Percentiles rank a stretch among this genome's conserved stretches.
These are phyloP conservation scores for Globisporangium alternatum DNA, from an alignment of 352 stramenopile species.

Conservation along the genomic window DNA sequence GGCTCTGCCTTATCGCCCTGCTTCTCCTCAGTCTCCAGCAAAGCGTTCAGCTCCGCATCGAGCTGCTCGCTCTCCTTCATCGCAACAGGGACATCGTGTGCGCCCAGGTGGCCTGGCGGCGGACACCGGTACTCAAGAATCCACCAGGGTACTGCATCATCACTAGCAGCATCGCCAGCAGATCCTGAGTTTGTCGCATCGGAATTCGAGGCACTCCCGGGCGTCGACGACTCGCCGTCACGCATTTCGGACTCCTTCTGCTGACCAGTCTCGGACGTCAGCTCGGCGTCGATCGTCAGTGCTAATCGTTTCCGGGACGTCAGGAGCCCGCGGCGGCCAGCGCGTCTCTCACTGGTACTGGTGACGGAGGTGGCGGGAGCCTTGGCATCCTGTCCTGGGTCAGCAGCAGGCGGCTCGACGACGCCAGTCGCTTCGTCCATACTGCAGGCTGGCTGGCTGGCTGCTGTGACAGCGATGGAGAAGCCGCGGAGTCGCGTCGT, in stretches of 20 bases:
- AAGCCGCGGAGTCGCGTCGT: conserved; percentile 3
- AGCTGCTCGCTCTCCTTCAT: conserved; percentile 14
- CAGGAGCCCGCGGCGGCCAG: conserved; percentile 9
- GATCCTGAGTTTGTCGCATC: background rate
- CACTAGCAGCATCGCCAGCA: background rate
- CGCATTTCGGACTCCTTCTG: conserved; percentile 10
- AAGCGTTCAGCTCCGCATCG: background rate
- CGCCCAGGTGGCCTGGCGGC: conserved; percentile 46
- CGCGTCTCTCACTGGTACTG: background rate
- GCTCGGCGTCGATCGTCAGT: conserved; percentile 19
- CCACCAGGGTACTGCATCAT: conserved; percentile 45
- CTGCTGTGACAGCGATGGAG: conserved; percentile 2
- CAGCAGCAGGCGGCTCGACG: background rate
- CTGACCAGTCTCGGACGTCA: conserved; percentile 13
- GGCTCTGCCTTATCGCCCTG: background rate
- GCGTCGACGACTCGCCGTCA: conserved; percentile 4
- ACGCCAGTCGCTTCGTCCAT: conserved; percentile 4
- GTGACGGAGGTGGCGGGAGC: background rate
- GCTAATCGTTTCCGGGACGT: conserved; percentile 12
- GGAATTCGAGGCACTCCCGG: background rate
- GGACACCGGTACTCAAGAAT: conserved; percentile 57
- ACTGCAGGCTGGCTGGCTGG: background rate
- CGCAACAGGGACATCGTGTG: conserved; percentile 42
- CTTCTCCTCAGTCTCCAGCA: conserved; percentile 1
- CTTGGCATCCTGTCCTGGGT: background rate